A percentile compares a stretch with the other conserved stretches of the same genome.
These are phyloP conservation scores for Penstemon davidsonii DNA, from an alignment of 257 asterid genomes.

Conservation along the genomic window DNA sequence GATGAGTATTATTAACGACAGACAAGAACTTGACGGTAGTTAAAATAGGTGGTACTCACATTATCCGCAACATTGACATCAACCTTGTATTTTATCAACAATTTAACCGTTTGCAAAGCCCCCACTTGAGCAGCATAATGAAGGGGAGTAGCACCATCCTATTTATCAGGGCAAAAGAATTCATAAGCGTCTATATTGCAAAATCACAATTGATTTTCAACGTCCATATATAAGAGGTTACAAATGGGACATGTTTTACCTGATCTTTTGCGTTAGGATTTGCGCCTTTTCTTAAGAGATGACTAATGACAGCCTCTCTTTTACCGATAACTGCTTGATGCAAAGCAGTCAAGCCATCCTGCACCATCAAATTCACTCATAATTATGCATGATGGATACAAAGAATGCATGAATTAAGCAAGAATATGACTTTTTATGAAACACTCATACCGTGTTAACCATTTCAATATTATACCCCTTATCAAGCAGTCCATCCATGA, in stretches of 20 bases:
- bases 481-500: constrained; percentile 70
- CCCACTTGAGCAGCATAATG: constrained; percentile 98
- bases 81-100: constrained; percentile 78
- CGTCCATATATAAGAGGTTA: too few relatives aligned
- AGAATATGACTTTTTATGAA: constrained; percentile 14
- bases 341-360: constrained; percentile 93
- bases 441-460: constrained; percentile 55
- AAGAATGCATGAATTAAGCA: constrained; percentile 17
- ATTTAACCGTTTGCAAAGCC: constrained; percentile 80
- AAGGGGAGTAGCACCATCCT: constrained; percentile 91
- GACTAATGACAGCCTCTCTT: constrained; percentile 90
- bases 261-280: constrained; percentile 70
- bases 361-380: constrained; percentile 28
- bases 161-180: constrained; percentile 16
- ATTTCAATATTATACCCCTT: constrained; percentile 51
- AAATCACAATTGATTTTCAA: too few relatives aligned
- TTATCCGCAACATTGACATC: constrained; percentile 83
- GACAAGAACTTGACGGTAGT: background rate
- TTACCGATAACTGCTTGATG: constrained; percentile 83
- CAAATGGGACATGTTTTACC: constrained; percentile 39
- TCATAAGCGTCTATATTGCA: too few relatives aligned
- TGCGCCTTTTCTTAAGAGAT: constrained; percentile 88
- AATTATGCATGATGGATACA: background rate
- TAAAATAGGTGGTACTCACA: constrained; percentile 45
- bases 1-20: background rate